phyloP scores from a whole-genome alignment of 257 asterid genomes.

The Solanum pinnatisectum region DNA sequence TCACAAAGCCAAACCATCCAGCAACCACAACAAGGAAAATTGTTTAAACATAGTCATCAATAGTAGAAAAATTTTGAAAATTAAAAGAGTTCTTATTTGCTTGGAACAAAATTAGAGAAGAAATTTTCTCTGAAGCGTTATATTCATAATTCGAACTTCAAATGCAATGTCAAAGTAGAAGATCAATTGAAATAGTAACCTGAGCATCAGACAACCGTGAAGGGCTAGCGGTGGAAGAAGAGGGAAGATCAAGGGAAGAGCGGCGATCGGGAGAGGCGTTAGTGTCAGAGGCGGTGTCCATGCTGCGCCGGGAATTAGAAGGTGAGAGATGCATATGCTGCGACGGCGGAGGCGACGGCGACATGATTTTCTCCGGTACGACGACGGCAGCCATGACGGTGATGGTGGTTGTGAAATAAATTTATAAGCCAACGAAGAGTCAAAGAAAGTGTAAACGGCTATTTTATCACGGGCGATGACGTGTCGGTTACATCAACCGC shows the following conservation, averaged over 20 bases:
- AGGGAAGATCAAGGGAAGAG: slow-evolving; percentile 5
- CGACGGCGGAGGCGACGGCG: slow-evolving; percentile 41
- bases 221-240: slow-evolving; percentile 34
- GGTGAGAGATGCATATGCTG: slow-evolving; percentile 25
- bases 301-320: slow-evolving; percentile 20
- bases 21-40: slow-evolving; percentile 8
- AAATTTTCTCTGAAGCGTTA: background rate
- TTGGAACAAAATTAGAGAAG: background rate
- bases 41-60: background rate
- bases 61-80: background rate
- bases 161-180: background rate
- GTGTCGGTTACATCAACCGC: background rate
- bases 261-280: slow-evolving; percentile 35
- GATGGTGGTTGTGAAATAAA: background rate
- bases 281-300: slow-evolving; percentile 31
- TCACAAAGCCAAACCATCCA: background rate
- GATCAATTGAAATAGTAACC: slow-evolving; percentile 18
- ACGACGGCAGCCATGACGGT: slow-evolving; percentile 44
- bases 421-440: background rate
- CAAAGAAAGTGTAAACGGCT: background rate
- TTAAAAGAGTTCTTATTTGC: background rate
- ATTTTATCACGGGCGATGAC: background rate
- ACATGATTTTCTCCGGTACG: slow-evolving; percentile 42
- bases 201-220: slow-evolving; percentile 24
- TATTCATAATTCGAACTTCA: background rate